phyloP scores from a whole-genome alignment of 306 rosid species.

The Medicago lupulina region DNA sequence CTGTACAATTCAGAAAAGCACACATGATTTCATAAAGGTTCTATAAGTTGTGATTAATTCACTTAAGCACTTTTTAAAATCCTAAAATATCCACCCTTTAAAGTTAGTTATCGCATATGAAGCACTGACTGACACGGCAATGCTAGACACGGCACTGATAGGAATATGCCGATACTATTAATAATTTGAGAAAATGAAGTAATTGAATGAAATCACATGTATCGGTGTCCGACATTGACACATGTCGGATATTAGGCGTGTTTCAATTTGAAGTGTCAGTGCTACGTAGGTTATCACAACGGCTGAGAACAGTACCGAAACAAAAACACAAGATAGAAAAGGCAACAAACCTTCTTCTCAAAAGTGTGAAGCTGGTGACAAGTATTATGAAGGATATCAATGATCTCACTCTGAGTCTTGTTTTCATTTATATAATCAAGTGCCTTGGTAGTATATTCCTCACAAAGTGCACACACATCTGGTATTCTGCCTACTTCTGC shows the following conservation, averaged over 20 bases:
- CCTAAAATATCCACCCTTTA: background rate
- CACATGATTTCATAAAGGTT: constrained; percentile 13
- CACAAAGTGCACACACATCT: constrained; percentile 75
- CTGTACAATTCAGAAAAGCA: constrained; percentile 48
- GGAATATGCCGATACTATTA: too few species aligned
- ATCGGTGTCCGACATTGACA: background rate
- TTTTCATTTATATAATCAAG: constrained; percentile 66
- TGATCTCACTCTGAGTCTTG: constrained; percentile 74
- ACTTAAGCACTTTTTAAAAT: constrained; percentile 10
- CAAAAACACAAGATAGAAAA: constrained; percentile 24
- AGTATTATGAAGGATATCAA: constrained; percentile 53
- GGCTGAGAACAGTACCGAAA: background rate
- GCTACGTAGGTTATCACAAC: background rate
- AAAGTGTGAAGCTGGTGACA: constrained; percentile 59
- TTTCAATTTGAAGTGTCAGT: background rate
- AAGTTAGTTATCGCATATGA: background rate
- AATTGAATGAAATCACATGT: background rate
- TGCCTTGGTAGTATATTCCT: constrained; percentile 72
- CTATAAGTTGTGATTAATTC: constrained; percentile 13
- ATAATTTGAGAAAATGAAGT: background rate
- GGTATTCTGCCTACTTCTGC: constrained; percentile 47
- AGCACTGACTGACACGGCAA: background rate
- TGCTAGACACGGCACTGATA: background rate
- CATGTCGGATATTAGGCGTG: background rate
- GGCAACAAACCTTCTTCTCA: constrained; percentile 53